Conservation (phyloP, 2,329 filamentous ascomycete genomes). For the Cryphonectria naterciae region DNA sequence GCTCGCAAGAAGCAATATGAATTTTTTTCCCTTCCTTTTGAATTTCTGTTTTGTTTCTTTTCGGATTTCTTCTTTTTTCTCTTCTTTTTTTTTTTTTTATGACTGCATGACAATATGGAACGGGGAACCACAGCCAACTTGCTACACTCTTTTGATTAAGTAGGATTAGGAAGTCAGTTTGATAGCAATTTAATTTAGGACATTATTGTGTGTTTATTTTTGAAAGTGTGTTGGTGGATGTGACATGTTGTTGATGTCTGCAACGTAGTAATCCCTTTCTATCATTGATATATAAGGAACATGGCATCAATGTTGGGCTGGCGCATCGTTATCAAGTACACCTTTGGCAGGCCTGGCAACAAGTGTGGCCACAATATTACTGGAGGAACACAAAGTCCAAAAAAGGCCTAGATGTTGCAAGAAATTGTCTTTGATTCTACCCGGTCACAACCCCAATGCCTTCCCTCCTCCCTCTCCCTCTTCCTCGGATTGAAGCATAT, state of each 20-base stretch:
- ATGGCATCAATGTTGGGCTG: too few species aligned
- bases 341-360: neutral
- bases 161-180: slow-evolving; percentile 19
- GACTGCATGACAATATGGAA: slow-evolving; percentile 11
- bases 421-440: neutral
- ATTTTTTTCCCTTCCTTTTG: neutral
- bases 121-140: neutral
- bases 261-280: neutral
- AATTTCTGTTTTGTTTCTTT: too few species aligned
- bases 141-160: slow-evolving; percentile 14
- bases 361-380: neutral
- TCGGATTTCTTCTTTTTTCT: neutral
- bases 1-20: slow-evolving; percentile 28
- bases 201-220: neutral
- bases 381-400: neutral
- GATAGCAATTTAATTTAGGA: slow-evolving; percentile 22
- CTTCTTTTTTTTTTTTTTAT: neutral
- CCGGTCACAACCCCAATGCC: neutral
- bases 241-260: neutral
- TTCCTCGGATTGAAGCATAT: too few species aligned
- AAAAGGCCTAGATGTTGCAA: neutral
- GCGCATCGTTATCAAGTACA: too few species aligned
- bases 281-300: neutral
- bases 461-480: too few species aligned
- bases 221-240: neutral